Conservation (phyloP, 1,284 basidiomycete genomes). For the Boletus holoroseus region DNA sequence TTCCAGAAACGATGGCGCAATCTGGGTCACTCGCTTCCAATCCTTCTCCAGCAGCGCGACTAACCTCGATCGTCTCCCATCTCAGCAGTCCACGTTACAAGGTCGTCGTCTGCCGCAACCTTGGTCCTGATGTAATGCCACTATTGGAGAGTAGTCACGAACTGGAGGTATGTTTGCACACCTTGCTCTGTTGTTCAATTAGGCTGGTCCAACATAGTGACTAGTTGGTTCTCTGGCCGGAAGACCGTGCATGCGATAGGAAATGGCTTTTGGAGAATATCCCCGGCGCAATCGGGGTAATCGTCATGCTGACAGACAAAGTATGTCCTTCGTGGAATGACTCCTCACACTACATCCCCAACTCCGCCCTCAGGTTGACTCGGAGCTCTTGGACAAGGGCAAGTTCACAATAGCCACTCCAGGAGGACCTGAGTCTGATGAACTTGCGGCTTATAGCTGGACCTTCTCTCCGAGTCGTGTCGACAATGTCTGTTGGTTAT, state of each 20-base stretch:
- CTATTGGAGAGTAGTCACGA: constrained; percentile 48
- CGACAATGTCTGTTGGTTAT: constrained; percentile 88
- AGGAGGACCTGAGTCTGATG: background rate
- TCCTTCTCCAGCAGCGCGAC: constrained; percentile 22
- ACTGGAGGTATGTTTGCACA: constrained; percentile 45
- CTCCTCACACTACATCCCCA: background rate
- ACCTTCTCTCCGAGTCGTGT: constrained; percentile 68
- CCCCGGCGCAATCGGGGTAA: constrained; percentile 55
- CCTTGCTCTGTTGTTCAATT: background rate
- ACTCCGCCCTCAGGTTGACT: constrained; percentile 50
- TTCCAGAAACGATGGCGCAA: constrained; percentile 24
- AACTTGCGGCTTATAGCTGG: constrained; percentile 47
- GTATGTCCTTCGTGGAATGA: constrained; percentile 31
- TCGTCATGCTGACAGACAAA: constrained; percentile 72
- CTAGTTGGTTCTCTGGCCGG: constrained; percentile 67
- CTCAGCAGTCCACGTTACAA: constrained; percentile 39
- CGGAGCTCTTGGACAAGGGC: constrained; percentile 69
- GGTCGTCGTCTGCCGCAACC: constrained; percentile 61
- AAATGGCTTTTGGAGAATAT: constrained; percentile 79
- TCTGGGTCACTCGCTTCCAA: constrained; percentile 26
- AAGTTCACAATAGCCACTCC: constrained; percentile 1
- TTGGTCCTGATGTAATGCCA: constrained; percentile 70
- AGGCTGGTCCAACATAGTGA: background rate
- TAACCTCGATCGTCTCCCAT: constrained; percentile 36
- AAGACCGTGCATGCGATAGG: constrained; percentile 59